Evolutionary conservation across 192 early-diverging fungal genomes (phyloP).

Genomic region (Martensiomyces pterosporus): DNA sequence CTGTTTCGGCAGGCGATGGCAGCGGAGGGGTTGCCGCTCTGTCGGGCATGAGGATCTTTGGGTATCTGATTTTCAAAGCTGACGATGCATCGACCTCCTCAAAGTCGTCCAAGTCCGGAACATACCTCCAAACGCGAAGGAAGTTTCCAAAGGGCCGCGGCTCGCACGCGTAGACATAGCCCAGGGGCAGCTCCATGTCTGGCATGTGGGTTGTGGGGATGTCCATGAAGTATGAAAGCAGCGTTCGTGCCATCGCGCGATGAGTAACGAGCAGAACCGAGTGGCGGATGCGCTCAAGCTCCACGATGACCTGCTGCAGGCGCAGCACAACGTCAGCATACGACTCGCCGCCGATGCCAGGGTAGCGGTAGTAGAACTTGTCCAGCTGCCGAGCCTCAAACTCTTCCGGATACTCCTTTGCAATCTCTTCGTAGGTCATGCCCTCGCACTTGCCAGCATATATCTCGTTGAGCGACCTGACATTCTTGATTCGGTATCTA

Average conservation of each 20-base stretch:
- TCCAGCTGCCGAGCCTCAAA: conserved; percentile 71
- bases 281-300: conserved; percentile 89
- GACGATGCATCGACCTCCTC: conserved; percentile 34
- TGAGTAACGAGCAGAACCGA: conserved; percentile 88
- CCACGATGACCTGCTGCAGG: conserved; percentile 88
- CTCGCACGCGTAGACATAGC: conserved; percentile 72
- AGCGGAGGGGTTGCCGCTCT: conserved; percentile 16
- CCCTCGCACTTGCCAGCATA: conserved; percentile 82
- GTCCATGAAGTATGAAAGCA: conserved; percentile 88
- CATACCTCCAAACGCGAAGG: conserved; percentile 40
- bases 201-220: conserved; percentile 78
- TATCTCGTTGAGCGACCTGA: conserved; percentile 87
- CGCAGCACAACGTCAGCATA: conserved; percentile 93
- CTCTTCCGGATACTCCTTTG: conserved; percentile 73
- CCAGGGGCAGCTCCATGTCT: conserved; percentile 73
- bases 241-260: conserved; percentile 83
- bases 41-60: conserved; percentile 15
- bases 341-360: conserved; percentile 93
- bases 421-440: conserved; percentile 78
- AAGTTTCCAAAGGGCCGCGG: conserved; percentile 81
- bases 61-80: conserved; percentile 37
- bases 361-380: conserved; percentile 93
- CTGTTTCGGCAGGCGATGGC: conserved; percentile 44
- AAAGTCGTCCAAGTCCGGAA: conserved; percentile 23
- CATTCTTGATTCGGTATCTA: conserved; percentile 74